Evolutionary conservation across 805 yeast species (phyloP), one percentile per base, ranked within the genome.

Genomic region (Yarrowia phangngaensis): DNA sequence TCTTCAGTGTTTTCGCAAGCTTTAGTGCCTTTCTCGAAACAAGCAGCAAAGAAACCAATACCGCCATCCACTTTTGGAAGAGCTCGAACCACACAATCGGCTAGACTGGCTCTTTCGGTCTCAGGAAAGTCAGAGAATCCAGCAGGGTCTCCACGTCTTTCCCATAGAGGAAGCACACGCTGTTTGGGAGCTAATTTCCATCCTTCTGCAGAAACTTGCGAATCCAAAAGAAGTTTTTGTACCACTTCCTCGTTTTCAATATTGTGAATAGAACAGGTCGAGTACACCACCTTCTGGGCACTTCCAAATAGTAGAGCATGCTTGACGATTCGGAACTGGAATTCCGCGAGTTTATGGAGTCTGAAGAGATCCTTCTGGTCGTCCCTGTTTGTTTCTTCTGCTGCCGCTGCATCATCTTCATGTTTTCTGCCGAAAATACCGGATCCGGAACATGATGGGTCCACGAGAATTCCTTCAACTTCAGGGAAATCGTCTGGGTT

Each of bases 41-140:
- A 81, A 1, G 89, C 97, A 0, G 97, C 97, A 66, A 92, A 92
- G 62, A 92, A 92, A 0, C 99, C 99, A 58, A 92, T 92, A n/a
- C 98, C 98, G 22, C 97, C 98, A 63, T 92, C 98, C 33, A 75
- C 82, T 53, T 78, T 81, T 0, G 97, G 95, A 32, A 80, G 66
- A 0, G 89, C 83, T 56, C 99, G 72, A 0, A 92, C 79, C 66
- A 97, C 89, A 0, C 92, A 90, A 1, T 80, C 87, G 1, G 96
- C 95, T 40, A 86, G 60, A 9, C 16, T 53, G 1, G 55, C 56
- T 23, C 31, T 70, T 66, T 11, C 61, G 66, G 20, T 69, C 62
- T 8, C 64, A 5, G 48, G 35, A 12, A 41, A 41, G 16, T 71
- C 70, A 8, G 74, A 72, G 55, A 89, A 88, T 60, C 84, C 95